phyloP scores from a whole-genome alignment of 352 stramenopile species.

The Aphanomyces stellatus region DNA sequence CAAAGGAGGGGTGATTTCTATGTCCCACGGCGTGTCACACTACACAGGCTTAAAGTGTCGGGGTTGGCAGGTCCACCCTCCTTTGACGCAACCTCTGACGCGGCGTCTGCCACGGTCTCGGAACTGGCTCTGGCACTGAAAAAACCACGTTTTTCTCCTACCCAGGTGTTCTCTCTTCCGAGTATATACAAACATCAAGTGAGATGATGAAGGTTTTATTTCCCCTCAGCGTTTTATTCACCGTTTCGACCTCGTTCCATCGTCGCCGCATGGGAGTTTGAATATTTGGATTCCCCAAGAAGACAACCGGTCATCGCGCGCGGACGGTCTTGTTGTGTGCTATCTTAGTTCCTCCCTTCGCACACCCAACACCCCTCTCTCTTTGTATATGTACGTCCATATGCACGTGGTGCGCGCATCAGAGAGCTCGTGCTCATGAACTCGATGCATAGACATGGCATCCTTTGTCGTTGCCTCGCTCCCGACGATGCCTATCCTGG shows the following conservation, averaged over 20 bases:
- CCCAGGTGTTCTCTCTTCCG: too few relatives aligned
- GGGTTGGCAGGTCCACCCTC: too few relatives aligned
- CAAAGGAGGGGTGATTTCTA: neutral
- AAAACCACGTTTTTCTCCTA: too few relatives aligned
- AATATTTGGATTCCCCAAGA: neutral
- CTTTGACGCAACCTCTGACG: too few relatives aligned
- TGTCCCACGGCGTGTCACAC: neutral
- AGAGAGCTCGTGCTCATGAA: neutral
- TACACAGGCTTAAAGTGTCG: neutral
- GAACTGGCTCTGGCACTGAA: too few relatives aligned
- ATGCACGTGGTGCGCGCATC: too few relatives aligned
- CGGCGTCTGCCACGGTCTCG: too few relatives aligned
- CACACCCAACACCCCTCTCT: too few relatives aligned
- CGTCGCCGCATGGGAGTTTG: neutral
- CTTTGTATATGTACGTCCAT: too few relatives aligned
- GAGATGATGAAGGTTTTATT: neutral
- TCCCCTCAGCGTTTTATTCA: neutral
- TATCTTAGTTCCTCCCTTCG: too few relatives aligned
- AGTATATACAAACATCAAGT: too few relatives aligned
- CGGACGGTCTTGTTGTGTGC: too few relatives aligned
- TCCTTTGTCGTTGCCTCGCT: neutral
- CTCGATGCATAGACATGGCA: slow-evolving; percentile 1
- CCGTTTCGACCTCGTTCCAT: neutral
- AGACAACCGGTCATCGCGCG: neutral
- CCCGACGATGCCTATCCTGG: neutral